These are phyloP conservation scores for Tylopilus rubrobrunneus DNA, from an alignment of 768 basidiomycete genomes.

Conservation along the genomic window DNA sequence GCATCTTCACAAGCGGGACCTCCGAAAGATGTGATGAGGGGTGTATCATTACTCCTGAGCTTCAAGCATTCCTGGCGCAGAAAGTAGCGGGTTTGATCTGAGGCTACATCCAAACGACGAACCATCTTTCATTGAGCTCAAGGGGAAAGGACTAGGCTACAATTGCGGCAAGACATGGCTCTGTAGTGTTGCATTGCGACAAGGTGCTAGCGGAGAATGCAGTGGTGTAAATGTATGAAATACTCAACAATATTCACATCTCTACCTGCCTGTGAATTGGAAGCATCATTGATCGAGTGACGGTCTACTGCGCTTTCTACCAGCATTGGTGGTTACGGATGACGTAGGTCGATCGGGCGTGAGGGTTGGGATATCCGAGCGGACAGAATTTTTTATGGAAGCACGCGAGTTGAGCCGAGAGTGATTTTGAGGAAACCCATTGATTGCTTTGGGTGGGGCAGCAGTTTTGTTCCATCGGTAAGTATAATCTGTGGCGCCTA, in stretches of 20 bases:
- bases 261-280: constrained; percentile 14
- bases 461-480: constrained; percentile 13
- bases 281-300: constrained; percentile 24
- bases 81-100: constrained; percentile 18
- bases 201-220: constrained; percentile 24
- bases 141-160: constrained; percentile 26
- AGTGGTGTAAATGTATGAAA: constrained; percentile 27
- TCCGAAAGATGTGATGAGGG: constrained; percentile 23
- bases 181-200: constrained; percentile 24
- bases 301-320: constrained; percentile 32
- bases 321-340: constrained; percentile 18
- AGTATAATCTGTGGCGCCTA: constrained; percentile 25
- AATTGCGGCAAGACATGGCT: constrained; percentile 20
- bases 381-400: constrained; percentile 19
- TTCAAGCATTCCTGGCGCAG: constrained; percentile 29
- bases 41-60: constrained; percentile 27
- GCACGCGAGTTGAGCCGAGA: constrained; percentile 9
- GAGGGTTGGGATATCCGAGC: constrained; percentile 10
- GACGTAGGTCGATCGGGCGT: constrained; percentile 13
- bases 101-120: constrained; percentile 17
- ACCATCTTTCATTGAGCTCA: constrained; percentile 16
- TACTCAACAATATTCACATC: constrained; percentile 24
- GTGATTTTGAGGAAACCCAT: constrained; percentile 13
- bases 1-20: constrained; percentile 12
- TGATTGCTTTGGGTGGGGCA: constrained; percentile 11